Base-by-base conservation (phyloP, 2,329 filamentous ascomycete genomes). In the Cladosporium sp. region DNA sequence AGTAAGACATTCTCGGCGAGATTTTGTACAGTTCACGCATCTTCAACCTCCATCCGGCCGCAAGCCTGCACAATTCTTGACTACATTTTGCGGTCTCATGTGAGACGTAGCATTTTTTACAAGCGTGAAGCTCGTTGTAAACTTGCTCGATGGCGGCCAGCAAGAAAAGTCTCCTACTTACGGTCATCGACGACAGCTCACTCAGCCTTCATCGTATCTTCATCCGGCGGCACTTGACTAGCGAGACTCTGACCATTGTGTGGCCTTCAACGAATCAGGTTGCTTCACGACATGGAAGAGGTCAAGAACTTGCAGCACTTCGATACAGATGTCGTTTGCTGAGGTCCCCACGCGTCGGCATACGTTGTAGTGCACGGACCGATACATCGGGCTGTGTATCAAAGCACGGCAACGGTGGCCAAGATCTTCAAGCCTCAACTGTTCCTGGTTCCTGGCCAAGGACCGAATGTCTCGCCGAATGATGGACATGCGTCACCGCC, bases 391-490 rank as follows among this genome's bases (percentile, higher is more conserved):
- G 28, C 52, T 29, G 40, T 46, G 40, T 21, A 46, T 46, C n/a
- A 21, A 46, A 21, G 40, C 40, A 46, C 26, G 28, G 52, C 29
- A 28, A 23, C 35, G 14, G 46, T 16, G 7, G 59, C 59, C 59
- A 62, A 62, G 59, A 59, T 62, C 59, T 62, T 62, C 59, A 62
- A 62, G 59, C 59, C 40, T 35, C 59, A 28, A 31, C 59, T 26
- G 29, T 28, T 59, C 49, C 56, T 59, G 40, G 57, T 60, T 49
- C 37, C 57, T 60, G 57, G 52, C 52, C 55, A 37, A 57, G 31
- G 60, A n/a, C 49, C 60, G 60, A 62, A 40, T 62, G 60, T 62
- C 60, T 62, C 33, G 33, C 60, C 60, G 60, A 62, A 8, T n/a
- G 31, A 31, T 23, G 23, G 33, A 26, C 14, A 55, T 35, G 60